Percentiles rank a stretch among this genome's conserved stretches.
These are phyloP conservation scores for Chrysoporthe deuterocubensis DNA, from an alignment of 2,329 filamentous ascomycete genomes.

Conservation along the genomic window DNA sequence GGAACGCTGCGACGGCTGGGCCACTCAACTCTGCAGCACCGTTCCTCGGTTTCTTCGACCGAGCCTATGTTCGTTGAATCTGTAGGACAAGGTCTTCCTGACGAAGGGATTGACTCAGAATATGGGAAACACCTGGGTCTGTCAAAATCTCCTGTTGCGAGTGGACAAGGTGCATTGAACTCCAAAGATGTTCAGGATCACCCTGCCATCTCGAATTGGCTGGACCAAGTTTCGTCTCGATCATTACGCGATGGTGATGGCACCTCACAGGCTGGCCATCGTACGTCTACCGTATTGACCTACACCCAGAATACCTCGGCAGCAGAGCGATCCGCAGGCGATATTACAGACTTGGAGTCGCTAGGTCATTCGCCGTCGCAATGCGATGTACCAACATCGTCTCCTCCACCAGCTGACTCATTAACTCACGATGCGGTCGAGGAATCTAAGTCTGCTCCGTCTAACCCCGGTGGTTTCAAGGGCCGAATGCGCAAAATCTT, in stretches of 20 bases:
- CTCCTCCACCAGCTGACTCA: background rate
- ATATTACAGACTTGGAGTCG: background rate
- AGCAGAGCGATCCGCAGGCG: background rate
- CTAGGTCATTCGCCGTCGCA: background rate
- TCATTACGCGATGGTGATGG: background rate
- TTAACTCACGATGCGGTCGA: background rate
- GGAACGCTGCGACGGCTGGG: background rate
- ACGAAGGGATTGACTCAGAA: background rate
- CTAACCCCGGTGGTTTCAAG: constrained; percentile 7
- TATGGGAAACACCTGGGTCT: background rate
- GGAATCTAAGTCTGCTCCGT: constrained; percentile 9
- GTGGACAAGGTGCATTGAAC: background rate
- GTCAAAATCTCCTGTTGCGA: background rate
- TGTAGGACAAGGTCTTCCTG: background rate
- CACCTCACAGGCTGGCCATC: background rate
- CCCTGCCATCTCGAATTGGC: constrained; percentile 4
- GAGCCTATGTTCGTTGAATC: constrained; percentile 3
- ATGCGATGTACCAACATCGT: background rate
- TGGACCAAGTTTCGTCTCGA: background rate
- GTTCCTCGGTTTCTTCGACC: background rate
- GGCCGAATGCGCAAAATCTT: constrained; percentile 15
- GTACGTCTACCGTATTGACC: background rate
- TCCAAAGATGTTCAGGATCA: background rate
- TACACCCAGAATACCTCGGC: background rate
- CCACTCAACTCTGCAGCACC: background rate